Evolutionary conservation across 75 land plant genomes (phyloP).

Genomic region (Chamaecyparis obtusa): DNA sequence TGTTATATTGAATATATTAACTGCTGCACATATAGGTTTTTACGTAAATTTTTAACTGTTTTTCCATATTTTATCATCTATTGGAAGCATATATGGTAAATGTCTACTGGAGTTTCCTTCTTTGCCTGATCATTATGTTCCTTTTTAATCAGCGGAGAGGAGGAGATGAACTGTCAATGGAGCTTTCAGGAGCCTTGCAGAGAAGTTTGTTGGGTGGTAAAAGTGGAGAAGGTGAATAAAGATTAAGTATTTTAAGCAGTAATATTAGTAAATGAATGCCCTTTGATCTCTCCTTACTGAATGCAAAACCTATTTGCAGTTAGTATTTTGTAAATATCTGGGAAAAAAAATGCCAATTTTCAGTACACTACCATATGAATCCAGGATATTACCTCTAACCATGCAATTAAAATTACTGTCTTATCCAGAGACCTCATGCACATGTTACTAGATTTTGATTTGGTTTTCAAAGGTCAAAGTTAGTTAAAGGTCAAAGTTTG

Average conservation of each 20-base stretch:
- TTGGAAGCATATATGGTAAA: background rate
- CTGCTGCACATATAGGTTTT: too few relatives aligned
- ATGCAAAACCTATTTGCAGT: background rate
- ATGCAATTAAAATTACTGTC: background rate
- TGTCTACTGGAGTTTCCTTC: background rate
- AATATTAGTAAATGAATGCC: background rate
- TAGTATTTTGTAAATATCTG: background rate
- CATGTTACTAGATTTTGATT: too few relatives aligned
- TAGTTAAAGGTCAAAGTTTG: too few relatives aligned
- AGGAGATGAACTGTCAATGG: slow-evolving; percentile 84
- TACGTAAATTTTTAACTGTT: background rate
- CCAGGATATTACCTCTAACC: background rate
- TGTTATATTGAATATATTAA: too few relatives aligned
- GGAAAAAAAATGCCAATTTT: background rate
- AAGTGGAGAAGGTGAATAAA: slow-evolving; percentile 76
- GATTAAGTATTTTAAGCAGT: background rate
- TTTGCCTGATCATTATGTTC: background rate
- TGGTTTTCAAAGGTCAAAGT: too few relatives aligned
- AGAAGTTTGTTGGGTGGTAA: slow-evolving; percentile 80
- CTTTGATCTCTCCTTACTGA: background rate
- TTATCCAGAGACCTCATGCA: too few relatives aligned
- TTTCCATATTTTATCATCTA: background rate
- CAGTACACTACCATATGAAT: background rate
- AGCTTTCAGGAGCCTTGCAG: slow-evolving; percentile 78
- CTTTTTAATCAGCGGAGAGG: slow-evolving; percentile 69